Base-by-base conservation (phyloP, 2,329 filamentous ascomycete species). In the Talaromyces funiculosus region DNA sequence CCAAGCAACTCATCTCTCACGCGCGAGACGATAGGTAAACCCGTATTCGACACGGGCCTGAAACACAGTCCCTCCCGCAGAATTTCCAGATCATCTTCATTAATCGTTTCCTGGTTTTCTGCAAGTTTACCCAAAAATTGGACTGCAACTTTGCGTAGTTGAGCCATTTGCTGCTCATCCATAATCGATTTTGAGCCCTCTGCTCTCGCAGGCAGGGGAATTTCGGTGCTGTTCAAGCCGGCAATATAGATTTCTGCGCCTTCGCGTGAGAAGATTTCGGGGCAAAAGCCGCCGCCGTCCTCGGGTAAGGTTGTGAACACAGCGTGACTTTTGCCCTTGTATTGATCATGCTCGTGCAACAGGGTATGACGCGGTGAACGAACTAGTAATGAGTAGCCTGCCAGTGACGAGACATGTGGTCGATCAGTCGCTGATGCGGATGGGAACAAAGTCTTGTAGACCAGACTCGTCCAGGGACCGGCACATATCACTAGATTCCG, bases 181-280 rank as follows among this genome's bases (percentile, higher is more conserved):
- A 83, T 75, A 18, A 72, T 62, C 6, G 60, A 55, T 56, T 75
- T 73, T 4, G 70, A 66, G 31, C 74, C 67, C 61, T 72, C 61
- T 0, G 86, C 80, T 3, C 80, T 65, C 0, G 77, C 72, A 0
- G 90, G 89, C 9, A 93, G 75, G 0, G 84, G 80, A 4, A 89
- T 80, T 0, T 68, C 71, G 0, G 81, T 75, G 37, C 81, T 84
- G 69, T 93, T 92, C 38, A 92, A 71, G 0, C 90, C 90, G 0
- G 87, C 87, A 35, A 93, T 75, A 71, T 90, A 93, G 20, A 93
- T 83, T 60, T 90, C 83, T 0, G 85, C 86, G 8, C 84, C 84
- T 3, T 82, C 68, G 10, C 90, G 80, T 1, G 85, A 85, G 72
- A 90, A 91, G 10, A 90, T 78, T 71, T 92, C 90, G 0, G 89